These are phyloP conservation scores for Tylopilus balloui DNA, from an alignment of 768 basidiomycete species.

Conservation along the genomic window DNA sequence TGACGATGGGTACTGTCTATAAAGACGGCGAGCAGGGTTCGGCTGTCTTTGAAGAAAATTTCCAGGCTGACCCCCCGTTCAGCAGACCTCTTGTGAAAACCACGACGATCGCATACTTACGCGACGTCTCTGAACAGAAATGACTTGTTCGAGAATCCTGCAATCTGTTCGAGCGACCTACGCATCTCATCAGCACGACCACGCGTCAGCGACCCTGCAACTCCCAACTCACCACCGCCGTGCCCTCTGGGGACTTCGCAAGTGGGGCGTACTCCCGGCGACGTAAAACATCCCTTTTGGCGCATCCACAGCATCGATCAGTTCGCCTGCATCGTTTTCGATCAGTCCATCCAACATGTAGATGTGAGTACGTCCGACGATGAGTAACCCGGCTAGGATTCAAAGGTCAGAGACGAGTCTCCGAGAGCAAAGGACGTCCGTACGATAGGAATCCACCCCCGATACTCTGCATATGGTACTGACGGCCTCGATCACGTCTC, in stretches of 20 bases:
- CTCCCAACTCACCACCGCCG: conserved; percentile 63
- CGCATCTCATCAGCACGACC: neutral
- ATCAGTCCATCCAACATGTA: conserved; percentile 91
- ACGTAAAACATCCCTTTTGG: conserved; percentile 78
- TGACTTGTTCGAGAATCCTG: conserved; percentile 71
- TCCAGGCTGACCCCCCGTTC: conserved; percentile 56
- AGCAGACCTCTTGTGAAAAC: neutral
- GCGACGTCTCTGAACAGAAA: conserved; percentile 91
- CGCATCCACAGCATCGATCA: conserved; percentile 84
- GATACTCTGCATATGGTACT: conserved; percentile 83
- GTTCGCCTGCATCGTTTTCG: conserved; percentile 80
- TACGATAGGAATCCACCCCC: conserved; percentile 90
- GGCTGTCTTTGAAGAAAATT: conserved; percentile 89
- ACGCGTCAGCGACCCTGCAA: neutral
- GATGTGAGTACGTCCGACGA: conserved; percentile 78
- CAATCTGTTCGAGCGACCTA: conserved; percentile 78
- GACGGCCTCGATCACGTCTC: conserved; percentile 85
- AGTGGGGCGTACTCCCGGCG: conserved; percentile 77
- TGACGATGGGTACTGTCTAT: conserved; percentile 61
- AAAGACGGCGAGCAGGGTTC: conserved; percentile 83
- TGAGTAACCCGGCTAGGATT: conserved; percentile 68
- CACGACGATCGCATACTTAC: conserved; percentile 42
- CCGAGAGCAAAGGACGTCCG: conserved; percentile 23
- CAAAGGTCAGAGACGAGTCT: neutral
- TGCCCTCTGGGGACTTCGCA: conserved; percentile 75